Base-by-base conservation (phyloP, 176 grass and related monocot genomes). In the Hyparrhenia diplandra region DNA sequence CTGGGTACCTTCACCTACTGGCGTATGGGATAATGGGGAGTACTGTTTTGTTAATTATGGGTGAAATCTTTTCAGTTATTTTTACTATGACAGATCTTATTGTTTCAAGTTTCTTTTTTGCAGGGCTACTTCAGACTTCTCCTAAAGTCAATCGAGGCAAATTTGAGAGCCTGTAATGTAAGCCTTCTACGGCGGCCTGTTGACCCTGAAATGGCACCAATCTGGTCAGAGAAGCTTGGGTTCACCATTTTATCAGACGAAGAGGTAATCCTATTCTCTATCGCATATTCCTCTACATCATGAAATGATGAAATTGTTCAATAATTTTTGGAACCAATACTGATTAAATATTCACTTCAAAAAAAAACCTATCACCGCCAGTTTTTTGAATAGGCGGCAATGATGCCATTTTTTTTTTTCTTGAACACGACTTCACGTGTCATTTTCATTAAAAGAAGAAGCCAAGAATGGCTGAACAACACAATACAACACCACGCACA, bases 201-300 rank as follows among this genome's bases (percentile, higher is more conserved):
- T 65, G 88, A 90, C 43, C 83, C 82, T 64, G 80, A 97, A 78
- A 87, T 87, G 90, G 80, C 51, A 8, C 75, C 80, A 23, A 88
- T 97, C 67, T 97, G 94, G 94, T 90, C 85, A 69, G 31, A 87
- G 32, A 97, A 87, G 69, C 87, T 97, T 34, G 94, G 90, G n/a
- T 97, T 93, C 91, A 87, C 64, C 46, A 83, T 91, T 80, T 76
- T 84, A 62, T 75, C 90, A 67, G 67, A 82, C 34, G 80, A 97
- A 75, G 80, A 82, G 88, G 94, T 97, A 82, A 64, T 7, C 32
- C 20, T 35, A 70, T 36, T 61, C 6, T 32, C 4, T 69, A 9
- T 57, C 79, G 12, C 60, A 4, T 69, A 47, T 65, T 41, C 59
- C 20, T 35, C 28, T 73, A 3, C 18, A 40, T 73, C 67, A 29